Base-by-base conservation (phyloP, 192 early-diverging fungal genomes). In the Backusella macrospora region DNA sequence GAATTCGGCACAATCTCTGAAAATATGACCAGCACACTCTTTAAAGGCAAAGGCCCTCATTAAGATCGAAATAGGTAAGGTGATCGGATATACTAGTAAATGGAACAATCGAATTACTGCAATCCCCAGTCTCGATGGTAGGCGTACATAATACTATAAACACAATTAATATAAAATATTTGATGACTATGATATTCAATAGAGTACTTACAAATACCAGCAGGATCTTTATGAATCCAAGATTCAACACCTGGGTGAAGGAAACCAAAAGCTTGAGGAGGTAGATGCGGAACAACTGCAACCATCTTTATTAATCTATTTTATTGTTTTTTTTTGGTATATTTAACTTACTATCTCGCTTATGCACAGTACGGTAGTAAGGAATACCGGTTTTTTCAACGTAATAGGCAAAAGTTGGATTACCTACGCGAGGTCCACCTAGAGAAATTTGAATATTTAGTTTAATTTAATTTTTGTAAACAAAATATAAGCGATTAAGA, bases 361-460 rank as follows among this genome's bases (percentile, higher is more conserved):
- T 46, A 26, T 80, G 55, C 15, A 76, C 75, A 21, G 68, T 42
- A 18, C 79, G 79, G 4, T 62, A 26, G 34, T 52, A 29, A n/a
- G 45, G 47, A 55, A 80, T 68, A 43, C 63, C 71, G 15, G 74
- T 73, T 59, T 47, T 37, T 10, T 59, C 39, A 26, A 68, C 64
- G 37, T 80, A 80, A 18, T 67, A 66, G 14, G 68, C 62, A 55
- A 75, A 79, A 47, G 43, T 39, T 13, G 73, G 59, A n/a, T 75
- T 72, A 40, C 70, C 74, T 16, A 76, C 43, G 18, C 76, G 76
- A 68, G 76, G 76, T 9, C 47, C 71, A 15, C 75, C 75, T 74
- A 40, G 23, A n/a, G 29, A 38, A 18, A 40, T 5, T 47, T 5
- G n/a, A 52, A 14, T 9, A 52, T 45, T 43, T 15, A 43, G 18